Evolutionary conservation across 768 basidiomycete species (phyloP), one percentile per base, ranked within the genome.

Genomic region (Gloeostereum incarnatum): DNA sequence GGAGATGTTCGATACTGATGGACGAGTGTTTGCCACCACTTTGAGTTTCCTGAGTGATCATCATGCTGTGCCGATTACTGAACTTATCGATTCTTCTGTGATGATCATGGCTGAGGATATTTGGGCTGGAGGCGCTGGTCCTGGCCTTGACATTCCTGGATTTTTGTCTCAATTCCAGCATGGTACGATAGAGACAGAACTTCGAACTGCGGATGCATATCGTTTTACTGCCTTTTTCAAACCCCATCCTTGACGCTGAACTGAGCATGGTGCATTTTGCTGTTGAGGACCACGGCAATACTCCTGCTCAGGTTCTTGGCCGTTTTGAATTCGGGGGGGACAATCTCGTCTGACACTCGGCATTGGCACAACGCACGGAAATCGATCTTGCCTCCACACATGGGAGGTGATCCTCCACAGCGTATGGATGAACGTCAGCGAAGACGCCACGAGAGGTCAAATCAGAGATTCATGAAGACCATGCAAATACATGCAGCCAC

Each of bases 311-410:
- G 37, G 38, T 39, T 19, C 10, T 18, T 25, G 44, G 29, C 57
- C 54, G 33, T 55, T 69, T 32, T 60, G 66, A 32, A 69, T 72
- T 46, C 62, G 58, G 2, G 45, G 43, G 5, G n/a, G n/a, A n/a
- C n/a, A n/a, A n/a, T 60, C 6, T 76, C 73, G 52, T 49, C 55
- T 4, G 81, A 81, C 44, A 65, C 62, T 0, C 60, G 53, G 13
- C 79, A 80, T 47, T 81, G 81, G 81, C 80, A 81, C 45, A 72
- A 66, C 38, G n/a, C n/a, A n/a, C 52, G 54, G 29, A 68, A 56
- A 22, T 38, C 69, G 0, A 60, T 81, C 16, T 50, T 82, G 1
- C 77, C 78, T 3, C 59, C 63, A 14, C 67, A 75, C 50, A 59
- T 72, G 0, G 77, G 76, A 2, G 76, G 76, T 1, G 60, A 64